Conservation (phyloP, 2,329 filamentous ascomycete genomes). For the Dactylellina cionopaga region DNA sequence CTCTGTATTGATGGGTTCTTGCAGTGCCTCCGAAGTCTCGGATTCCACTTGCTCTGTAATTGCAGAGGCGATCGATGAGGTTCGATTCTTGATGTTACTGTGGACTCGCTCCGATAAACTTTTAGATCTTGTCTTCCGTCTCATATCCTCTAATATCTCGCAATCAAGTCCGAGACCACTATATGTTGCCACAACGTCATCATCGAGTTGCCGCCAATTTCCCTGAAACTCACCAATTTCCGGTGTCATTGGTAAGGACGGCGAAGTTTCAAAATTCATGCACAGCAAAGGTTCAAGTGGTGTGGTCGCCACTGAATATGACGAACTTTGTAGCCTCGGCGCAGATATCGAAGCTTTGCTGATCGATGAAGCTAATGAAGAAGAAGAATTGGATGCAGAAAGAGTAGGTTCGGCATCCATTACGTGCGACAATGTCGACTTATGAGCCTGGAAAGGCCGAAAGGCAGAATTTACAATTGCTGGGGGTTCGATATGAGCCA, state of each 20-base stretch:
- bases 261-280: conserved; percentile 46
- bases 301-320: conserved; percentile 43
- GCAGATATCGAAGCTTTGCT: conserved; percentile 49
- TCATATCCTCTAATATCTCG: conserved; percentile 49
- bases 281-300: conserved; percentile 36
- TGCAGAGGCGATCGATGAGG: conserved; percentile 21
- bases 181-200: conserved; percentile 47
- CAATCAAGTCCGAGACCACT: conserved; percentile 50
- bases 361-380: conserved; percentile 43
- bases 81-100: conserved; percentile 13
- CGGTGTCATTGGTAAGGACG: conserved; percentile 48
- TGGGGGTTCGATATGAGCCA: conserved; percentile 51
- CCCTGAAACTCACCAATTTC: conserved; percentile 52
- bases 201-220: conserved; percentile 50
- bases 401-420: conserved; percentile 46
- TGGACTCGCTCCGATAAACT: conserved; percentile 48
- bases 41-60: conserved; percentile 42
- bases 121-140: conserved; percentile 37
- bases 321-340: conserved; percentile 40
- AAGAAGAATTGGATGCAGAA: conserved; percentile 45
- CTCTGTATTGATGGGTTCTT: background rate
- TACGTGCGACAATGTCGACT: conserved; percentile 41
- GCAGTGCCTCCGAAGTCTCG: background rate
- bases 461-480: conserved; percentile 21
- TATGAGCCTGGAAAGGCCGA: conserved; percentile 48